Base-by-base conservation (phyloP, 208 protist species). In the Trypanosoma melophagium region DNA sequence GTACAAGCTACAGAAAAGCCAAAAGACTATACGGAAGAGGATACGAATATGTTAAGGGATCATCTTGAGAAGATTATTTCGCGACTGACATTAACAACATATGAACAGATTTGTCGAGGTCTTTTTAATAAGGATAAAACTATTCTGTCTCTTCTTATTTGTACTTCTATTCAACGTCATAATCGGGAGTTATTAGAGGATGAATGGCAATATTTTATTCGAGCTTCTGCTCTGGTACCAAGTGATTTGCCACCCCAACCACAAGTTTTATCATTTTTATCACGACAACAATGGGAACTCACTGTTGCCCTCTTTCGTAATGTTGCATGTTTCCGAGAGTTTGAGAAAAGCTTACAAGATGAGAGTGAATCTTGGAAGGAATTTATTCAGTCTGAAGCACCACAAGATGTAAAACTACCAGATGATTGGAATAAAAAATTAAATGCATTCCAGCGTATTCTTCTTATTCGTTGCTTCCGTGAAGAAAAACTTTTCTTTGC, bases 91-190 rank as follows among this genome's bases (percentile, higher is more conserved):
- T 65, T 84, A 22, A 76, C 86, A 9, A 89, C 98, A 42, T 99
- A 98, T 82, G 80, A 75, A 25, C 97, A 98, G 73, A 93, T 99
- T 50, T 99, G 95, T 78, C 83, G 98, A 49, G 98, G 98, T 13
- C 84, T 99, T 1, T 99, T 99, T 79, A 98, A 99, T 77, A 96
- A 92, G 77, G 96, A 99, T 81, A 99, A 99, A 85, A 80, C 80
- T 25, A 90, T 99, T 41, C 90, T 98, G 44, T 97, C 97, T 25
- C 89, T 98, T 68, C 83, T 98, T 28, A 97, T 98, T 60, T 86
- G 85, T 51, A 93, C 91, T 14, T 70, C 91, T 25, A 97, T 98
- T 67, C 74, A 87, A 52, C 84, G 84, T 12, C 78, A 90, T 40
- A 60, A 66, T 31, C 73, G 75, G 12, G 68, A 56, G 41, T 84